These are phyloP conservation scores for Xylariaceae sp. DNA, from an alignment of 2,329 filamentous ascomycete genomes.

Conservation along the genomic window DNA sequence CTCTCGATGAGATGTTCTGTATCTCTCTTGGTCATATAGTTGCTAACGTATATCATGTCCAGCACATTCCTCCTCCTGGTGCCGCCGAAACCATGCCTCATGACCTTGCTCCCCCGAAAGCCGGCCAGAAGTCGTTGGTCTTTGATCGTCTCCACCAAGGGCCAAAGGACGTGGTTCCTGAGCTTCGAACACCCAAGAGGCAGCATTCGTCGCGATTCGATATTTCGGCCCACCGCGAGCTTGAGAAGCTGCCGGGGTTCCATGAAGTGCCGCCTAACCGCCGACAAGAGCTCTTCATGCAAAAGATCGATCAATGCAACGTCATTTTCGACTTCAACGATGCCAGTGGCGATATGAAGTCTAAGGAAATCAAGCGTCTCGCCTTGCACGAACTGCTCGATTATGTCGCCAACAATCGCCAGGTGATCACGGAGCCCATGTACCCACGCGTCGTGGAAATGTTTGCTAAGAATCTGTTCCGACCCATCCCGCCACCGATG, in stretches of 20 bases:
- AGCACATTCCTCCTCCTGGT: constrained; percentile 91
- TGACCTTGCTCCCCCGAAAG: constrained; percentile 90
- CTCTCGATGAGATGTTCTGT: constrained; percentile 2
- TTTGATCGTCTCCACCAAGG: constrained; percentile 89
- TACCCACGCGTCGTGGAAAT: constrained; percentile 98
- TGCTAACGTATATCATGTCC: constrained; percentile 4
- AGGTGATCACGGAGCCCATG: constrained; percentile 98
- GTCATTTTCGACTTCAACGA: constrained; percentile 99
- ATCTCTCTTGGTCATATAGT: not conserved
- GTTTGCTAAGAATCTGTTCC: constrained; percentile 98
- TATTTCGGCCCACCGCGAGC: constrained; percentile 91
- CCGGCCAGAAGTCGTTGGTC: constrained; percentile 81
- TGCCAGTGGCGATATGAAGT: constrained; percentile 97
- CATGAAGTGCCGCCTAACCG: constrained; percentile 95
- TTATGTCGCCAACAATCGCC: constrained; percentile 97
- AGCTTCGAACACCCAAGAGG: constrained; percentile 90
- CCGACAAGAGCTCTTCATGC: constrained; percentile 96
- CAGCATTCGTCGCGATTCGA: constrained; percentile 98
- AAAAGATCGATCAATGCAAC: constrained; percentile 99
- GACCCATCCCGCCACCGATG: constrained; percentile 93
- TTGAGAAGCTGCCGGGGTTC: constrained; percentile 96
- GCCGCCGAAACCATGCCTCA: constrained; percentile 97
- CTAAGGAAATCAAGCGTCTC: constrained; percentile 97
- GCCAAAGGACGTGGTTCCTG: constrained; percentile 90
- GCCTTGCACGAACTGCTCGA: constrained; percentile 94